Percentiles rank a stretch among this genome's conserved stretches.
phyloP scores from a whole-genome alignment of 1,284 basidiomycete genomes.

The Cutaneotrichosporon dermatis region DNA sequence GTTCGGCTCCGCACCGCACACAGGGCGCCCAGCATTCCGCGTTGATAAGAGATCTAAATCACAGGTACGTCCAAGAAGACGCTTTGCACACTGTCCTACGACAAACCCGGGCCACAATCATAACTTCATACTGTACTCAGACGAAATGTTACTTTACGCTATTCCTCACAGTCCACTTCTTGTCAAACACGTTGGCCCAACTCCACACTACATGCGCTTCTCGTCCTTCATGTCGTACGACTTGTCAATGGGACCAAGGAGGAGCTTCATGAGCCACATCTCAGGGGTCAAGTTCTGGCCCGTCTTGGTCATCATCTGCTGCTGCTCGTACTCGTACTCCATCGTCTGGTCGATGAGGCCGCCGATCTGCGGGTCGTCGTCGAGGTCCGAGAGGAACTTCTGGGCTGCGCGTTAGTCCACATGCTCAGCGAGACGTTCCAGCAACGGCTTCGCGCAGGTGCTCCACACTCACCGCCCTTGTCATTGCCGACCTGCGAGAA shows the following conservation, averaged over 20 bases:
- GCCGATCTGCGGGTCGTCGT: conserved; percentile 19
- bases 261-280: conserved; percentile 19
- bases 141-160: too few species aligned
- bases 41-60: too few species aligned
- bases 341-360: conserved; percentile 20
- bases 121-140: too few species aligned
- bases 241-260: conserved; percentile 17
- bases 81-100: too few species aligned
- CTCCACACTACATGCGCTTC: conserved; percentile 1
- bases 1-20: too few species aligned
- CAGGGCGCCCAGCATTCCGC: too few species aligned
- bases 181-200: neutral
- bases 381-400: conserved; percentile 20
- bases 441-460: too few species aligned
- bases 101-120: too few species aligned
- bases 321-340: conserved; percentile 20
- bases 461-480: conserved; percentile 27
- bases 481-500: conserved; percentile 22
- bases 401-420: conserved; percentile 18
- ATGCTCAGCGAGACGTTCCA: conserved; percentile 21
- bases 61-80: too few species aligned
- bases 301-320: conserved; percentile 22
- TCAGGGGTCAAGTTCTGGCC: conserved; percentile 31
- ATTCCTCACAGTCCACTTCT: too few species aligned
- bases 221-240: conserved; percentile 14